A percentile compares a stretch with the other conserved stretches of the same genome.
Evolutionary conservation across 2,329 filamentous ascomycete genomes (phyloP).

Genomic region (Pyricularia pennisetigena): DNA sequence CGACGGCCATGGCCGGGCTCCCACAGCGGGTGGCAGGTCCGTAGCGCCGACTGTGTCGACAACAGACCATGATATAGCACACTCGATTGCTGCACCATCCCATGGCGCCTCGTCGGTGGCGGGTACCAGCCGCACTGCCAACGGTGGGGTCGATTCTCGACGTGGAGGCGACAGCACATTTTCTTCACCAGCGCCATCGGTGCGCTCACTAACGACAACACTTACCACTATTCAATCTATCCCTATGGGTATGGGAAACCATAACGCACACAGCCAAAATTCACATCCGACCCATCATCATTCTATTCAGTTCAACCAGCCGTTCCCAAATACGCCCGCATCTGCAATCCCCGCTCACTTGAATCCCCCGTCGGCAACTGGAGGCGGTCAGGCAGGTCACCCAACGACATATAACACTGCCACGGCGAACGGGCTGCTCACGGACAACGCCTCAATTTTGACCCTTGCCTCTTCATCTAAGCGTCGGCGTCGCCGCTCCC

Average conservation of each 20-base stretch:
- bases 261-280: constrained; percentile 29
- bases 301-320: constrained; percentile 54
- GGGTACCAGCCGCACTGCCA: constrained; percentile 63
- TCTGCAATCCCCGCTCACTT: constrained; percentile 67
- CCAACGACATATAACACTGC: constrained; percentile 63
- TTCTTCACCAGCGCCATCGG: constrained; percentile 72
- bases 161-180: constrained; percentile 70
- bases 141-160: constrained; percentile 55
- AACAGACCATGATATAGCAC: constrained; percentile 58
- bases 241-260: constrained; percentile 29
- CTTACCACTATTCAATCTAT: constrained; percentile 77
- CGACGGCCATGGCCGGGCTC: constrained; percentile 44
- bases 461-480: constrained; percentile 79
- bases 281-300: constrained; percentile 23
- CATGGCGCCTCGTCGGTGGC: constrained; percentile 57
- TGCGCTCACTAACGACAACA: constrained; percentile 72
- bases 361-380: constrained; percentile 28
- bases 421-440: constrained; percentile 72
- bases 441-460: constrained; percentile 78
- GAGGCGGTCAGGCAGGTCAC: constrained; percentile 15
- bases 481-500: constrained; percentile 63
- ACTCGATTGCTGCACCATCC: constrained; percentile 67
- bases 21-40: constrained; percentile 59
- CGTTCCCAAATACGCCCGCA: constrained; percentile 54
- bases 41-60: constrained; percentile 75